These are phyloP conservation scores for Amylocystis lapponica DNA, from an alignment of 768 basidiomycete genomes.

Conservation along the genomic window DNA sequence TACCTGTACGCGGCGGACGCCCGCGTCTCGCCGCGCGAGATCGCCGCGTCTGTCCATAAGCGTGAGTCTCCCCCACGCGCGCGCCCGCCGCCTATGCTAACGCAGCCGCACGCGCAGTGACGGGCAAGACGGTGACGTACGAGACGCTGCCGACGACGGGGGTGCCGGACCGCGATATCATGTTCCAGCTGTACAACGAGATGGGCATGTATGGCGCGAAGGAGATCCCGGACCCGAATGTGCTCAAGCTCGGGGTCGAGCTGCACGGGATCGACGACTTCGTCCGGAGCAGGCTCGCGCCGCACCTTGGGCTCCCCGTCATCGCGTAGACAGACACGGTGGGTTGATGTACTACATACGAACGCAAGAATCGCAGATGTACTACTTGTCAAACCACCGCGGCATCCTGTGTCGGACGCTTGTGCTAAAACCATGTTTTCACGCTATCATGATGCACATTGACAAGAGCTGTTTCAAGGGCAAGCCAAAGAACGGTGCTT, in stretches of 20 bases:
- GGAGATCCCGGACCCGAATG: slow-evolving; percentile 15
- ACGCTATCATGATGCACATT: too few species aligned
- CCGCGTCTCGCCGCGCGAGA: slow-evolving; percentile 10
- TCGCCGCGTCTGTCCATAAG: slow-evolving; percentile 11
- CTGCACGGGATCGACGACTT: slow-evolving; percentile 16
- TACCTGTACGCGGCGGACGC: slow-evolving; percentile 15
- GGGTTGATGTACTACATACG: background rate
- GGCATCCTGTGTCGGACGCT: too few species aligned
- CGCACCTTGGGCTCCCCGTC: slow-evolving; percentile 12
- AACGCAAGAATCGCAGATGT: too few species aligned
- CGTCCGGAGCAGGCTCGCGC: slow-evolving; percentile 11
- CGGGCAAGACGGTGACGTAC: slow-evolving; percentile 13
- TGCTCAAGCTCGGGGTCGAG: slow-evolving; percentile 11
- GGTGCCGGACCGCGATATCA: slow-evolving; percentile 18
- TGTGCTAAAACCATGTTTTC: too few species aligned
- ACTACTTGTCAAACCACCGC: too few species aligned
- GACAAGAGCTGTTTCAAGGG: too few species aligned
- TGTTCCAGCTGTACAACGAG: slow-evolving; percentile 19
- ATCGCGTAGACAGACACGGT: background rate
- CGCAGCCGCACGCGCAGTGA: slow-evolving; percentile 7
- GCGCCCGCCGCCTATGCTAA: too few species aligned
- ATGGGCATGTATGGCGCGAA: slow-evolving; percentile 16
- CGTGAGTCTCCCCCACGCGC: slow-evolving; percentile 1
- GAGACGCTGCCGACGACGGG: slow-evolving; percentile 9
- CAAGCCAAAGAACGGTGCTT: too few species aligned